Evolutionary conservation across 805 yeast species (phyloP).

Genomic region (Candida ovalis): DNA sequence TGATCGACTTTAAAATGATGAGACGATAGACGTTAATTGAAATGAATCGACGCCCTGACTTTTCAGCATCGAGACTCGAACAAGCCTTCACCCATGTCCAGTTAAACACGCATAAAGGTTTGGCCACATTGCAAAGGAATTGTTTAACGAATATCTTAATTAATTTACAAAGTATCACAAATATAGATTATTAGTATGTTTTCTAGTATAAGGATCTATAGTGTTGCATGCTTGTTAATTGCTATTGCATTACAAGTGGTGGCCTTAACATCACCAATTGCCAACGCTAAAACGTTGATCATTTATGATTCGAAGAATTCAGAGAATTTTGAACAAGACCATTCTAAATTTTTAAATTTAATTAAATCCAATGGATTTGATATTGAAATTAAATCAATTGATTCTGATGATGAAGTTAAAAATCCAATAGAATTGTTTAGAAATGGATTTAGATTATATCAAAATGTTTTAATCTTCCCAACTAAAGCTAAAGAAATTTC

Average conservation of each 20-base stretch:
- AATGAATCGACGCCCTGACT: no score
- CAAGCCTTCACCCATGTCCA: no score
- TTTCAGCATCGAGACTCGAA: no score
- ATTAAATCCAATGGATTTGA: constrained; percentile 14
- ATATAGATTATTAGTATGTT: no score
- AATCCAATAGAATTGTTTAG: constrained; percentile 29
- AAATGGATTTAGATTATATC: constrained; percentile 44
- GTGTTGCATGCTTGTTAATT: constrained; percentile 5
- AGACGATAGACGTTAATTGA: no score
- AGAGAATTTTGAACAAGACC: constrained; percentile 16
- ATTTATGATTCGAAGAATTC: constrained; percentile 19
- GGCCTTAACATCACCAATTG: constrained; percentile 17
- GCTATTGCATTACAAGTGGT: constrained; percentile 3
- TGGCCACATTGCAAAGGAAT: no score
- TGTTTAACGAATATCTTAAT: no score
- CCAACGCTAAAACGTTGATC: constrained; percentile 20
- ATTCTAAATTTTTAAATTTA: constrained; percentile 21
- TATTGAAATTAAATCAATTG: constrained; percentile 24
- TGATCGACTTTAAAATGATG: no score
- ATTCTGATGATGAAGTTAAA: constrained; percentile 5
- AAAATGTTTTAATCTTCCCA: constrained; percentile 60
- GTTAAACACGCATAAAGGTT: no score
- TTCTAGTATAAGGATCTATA: constrained; percentile 5
- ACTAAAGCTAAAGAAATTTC: constrained; percentile 43
- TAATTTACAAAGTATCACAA: no score